Percentiles rank a stretch among this genome's conserved stretches.
phyloP scores from a whole-genome alignment of 2,329 filamentous ascomycete species.

The Alternaria burnsii region DNA sequence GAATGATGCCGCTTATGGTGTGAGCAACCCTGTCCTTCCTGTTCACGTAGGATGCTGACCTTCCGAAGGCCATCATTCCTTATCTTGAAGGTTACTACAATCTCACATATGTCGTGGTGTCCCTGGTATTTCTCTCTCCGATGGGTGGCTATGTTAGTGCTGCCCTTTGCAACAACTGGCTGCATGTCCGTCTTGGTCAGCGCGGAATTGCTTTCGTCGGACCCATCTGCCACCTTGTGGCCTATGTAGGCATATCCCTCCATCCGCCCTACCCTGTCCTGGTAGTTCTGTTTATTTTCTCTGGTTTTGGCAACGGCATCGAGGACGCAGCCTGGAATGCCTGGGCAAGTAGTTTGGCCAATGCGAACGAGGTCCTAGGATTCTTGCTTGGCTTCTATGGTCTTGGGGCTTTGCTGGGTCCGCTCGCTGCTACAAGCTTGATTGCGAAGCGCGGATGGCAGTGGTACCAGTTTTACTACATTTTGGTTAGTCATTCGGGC shows the following conservation, averaged over 20 bases:
- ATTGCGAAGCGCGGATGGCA: conserved; percentile 65
- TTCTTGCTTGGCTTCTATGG: conserved; percentile 75
- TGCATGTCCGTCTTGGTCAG: conserved; percentile 71
- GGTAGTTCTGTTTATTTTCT: conserved; percentile 69
- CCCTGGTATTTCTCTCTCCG: conserved; percentile 70
- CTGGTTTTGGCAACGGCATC: conserved; percentile 74
- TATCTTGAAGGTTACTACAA: conserved; percentile 67
- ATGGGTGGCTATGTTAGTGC: conserved; percentile 69
- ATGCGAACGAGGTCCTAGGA: conserved; percentile 75
- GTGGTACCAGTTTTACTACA: conserved; percentile 79
- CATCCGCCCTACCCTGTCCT: conserved; percentile 74
- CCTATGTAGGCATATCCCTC: conserved; percentile 69
- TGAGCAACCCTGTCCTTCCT: conserved; percentile 46
- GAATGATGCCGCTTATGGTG: conserved; percentile 71
- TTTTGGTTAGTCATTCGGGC: conserved; percentile 58
- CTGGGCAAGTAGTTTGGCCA: conserved; percentile 72
- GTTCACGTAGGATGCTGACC: not conserved
- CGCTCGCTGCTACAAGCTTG: conserved; percentile 74
- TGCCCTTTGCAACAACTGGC: conserved; percentile 67
- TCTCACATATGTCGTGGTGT: conserved; percentile 67
- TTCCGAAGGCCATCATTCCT: conserved; percentile 17
- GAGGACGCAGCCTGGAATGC: conserved; percentile 68
- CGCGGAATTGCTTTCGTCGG: conserved; percentile 74
- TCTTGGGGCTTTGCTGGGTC: conserved; percentile 71
- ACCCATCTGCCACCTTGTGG: conserved; percentile 67